These are phyloP conservation scores for Cairneyella variabilis DNA, from an alignment of 495 filamentous ascomycete species.

Conservation along the genomic window DNA sequence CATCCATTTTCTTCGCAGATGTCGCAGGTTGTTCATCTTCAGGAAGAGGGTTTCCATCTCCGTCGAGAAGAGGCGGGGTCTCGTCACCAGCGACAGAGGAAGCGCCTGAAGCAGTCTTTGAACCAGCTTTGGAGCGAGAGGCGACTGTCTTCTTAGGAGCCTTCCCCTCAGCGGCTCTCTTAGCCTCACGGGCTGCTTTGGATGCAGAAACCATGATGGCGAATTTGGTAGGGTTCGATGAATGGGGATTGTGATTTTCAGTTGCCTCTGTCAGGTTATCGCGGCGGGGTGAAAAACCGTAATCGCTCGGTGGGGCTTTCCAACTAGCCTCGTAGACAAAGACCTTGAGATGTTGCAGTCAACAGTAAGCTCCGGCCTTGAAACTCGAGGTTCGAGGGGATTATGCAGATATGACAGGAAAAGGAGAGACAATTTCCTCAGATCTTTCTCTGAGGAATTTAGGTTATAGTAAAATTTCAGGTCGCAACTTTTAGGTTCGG, in stretches of 20 bases:
- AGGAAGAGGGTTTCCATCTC: slow-evolving; percentile 49
- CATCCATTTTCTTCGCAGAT: slow-evolving; percentile 65
- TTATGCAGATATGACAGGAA: no score
- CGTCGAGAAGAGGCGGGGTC: slow-evolving; percentile 55
- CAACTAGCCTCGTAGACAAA: no score
- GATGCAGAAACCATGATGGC: slow-evolving; percentile 83
- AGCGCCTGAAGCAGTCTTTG: slow-evolving; percentile 60
- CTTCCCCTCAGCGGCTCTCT: slow-evolving; percentile 75
- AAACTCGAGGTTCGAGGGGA: no score
- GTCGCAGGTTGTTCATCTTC: slow-evolving; percentile 62
- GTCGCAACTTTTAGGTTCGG: no score
- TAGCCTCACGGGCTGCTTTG: slow-evolving; percentile 95
- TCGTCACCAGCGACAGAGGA: slow-evolving; percentile 69
- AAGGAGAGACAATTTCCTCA: no score
- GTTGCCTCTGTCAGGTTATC: slow-evolving; percentile 2
- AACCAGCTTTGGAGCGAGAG: slow-evolving; percentile 62
- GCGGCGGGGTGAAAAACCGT: slow-evolving; percentile 8
- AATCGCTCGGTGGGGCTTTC: slow-evolving; percentile 9
- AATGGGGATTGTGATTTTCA: slow-evolving; percentile 4
- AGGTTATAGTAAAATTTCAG: no score
- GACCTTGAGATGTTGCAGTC: no score
- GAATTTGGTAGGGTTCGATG: slow-evolving; percentile 2
- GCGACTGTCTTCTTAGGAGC: slow-evolving; percentile 69
- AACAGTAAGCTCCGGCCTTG: no score
- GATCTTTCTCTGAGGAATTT: no score